Evolutionary conservation across 345 rosid genomes (phyloP), one percentile per base, ranked within the genome.

Genomic region (Camelina laxa): DNA sequence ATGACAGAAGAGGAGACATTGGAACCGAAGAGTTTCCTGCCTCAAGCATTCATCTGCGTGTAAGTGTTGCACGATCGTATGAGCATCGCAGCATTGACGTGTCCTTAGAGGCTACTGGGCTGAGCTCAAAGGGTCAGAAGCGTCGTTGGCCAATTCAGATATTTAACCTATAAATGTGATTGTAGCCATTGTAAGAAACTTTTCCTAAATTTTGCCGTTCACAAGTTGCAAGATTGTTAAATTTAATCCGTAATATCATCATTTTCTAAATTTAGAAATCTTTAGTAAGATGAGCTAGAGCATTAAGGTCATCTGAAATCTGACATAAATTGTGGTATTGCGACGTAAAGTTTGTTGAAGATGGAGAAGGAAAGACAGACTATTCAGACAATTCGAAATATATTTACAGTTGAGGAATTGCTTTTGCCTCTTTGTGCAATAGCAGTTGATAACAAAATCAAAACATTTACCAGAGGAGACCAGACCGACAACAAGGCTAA

Each of bases 1-100:
- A 72, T 41, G 75, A 86, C 45, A 80, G 72, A 74, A 65, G 73
- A 24, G 80, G 83, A 35, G 72, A 62, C 36, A 75, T 86, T n/a
- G 97, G 92, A 39, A 85, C 89, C 0, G 76, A 77, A 33, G 83
- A 74, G 44, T 74, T 81, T 72, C 97, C 97, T 2, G 97, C 84
- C n/a, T 79, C 81, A 47, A 90, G 76, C 68, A 72, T 95, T 64
- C 79, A 79, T 72, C 60, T 89, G 68, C 91, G 98, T 17, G 75
- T 92, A 69, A 95, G 99, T 83, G 87, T 95, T 49, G 99, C 87
- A 20, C 92, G 91, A 31, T 85, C 87, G 19, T 44, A 87, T 3
- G 81, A 89, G 75, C 91, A 90, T 76, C 99, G 97, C 39, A 82
- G 97, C 84, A 84, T 95, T 14, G 97, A 95, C 72, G 79, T 95